These are phyloP conservation scores for Pythium periplocum DNA, from an alignment of 352 stramenopile genomes.

Conservation along the genomic window DNA sequence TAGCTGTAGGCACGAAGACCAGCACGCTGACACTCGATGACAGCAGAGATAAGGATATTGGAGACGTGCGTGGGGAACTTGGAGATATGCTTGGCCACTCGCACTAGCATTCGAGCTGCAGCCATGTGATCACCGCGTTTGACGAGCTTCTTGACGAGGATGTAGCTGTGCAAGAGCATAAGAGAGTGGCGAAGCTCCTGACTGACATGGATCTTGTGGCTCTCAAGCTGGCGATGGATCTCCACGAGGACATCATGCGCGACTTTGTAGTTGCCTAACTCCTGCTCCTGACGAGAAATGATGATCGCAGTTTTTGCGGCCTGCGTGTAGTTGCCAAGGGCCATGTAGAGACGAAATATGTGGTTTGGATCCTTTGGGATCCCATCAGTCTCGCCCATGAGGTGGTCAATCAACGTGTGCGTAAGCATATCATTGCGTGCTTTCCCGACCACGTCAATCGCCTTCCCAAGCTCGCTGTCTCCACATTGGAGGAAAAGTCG, in stretches of 20 bases:
- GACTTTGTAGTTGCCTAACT: constrained; percentile 91
- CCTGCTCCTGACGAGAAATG: constrained; percentile 91
- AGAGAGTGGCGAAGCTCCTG: constrained; percentile 85
- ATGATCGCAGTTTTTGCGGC: constrained; percentile 92
- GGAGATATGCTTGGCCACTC: constrained; percentile 88
- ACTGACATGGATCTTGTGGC: constrained; percentile 84
- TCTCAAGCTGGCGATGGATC: constrained; percentile 82
- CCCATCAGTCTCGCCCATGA: constrained; percentile 93
- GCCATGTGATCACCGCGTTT: constrained; percentile 80
- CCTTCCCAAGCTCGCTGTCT: constrained; percentile 78
- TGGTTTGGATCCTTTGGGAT: constrained; percentile 93
- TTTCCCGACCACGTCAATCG: constrained; percentile 92
- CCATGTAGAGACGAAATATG: constrained; percentile 94
- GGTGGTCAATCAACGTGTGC: constrained; percentile 92
- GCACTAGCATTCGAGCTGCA: constrained; percentile 86
- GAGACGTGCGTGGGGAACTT: constrained; percentile 90
- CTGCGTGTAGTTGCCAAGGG: constrained; percentile 91
- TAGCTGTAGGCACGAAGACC: constrained; percentile 88
- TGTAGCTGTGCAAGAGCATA: constrained; percentile 92
- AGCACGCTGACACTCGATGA: constrained; percentile 92
- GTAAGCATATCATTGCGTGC: constrained; percentile 92
- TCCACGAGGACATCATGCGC: constrained; percentile 91
- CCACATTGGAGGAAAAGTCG: constrained; percentile 88
- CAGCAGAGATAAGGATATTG: constrained; percentile 90
- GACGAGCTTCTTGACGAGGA: constrained; percentile 92